Conservation (phyloP, 495 filamentous ascomycete genomes). For the Pyronema omphalodes region DNA sequence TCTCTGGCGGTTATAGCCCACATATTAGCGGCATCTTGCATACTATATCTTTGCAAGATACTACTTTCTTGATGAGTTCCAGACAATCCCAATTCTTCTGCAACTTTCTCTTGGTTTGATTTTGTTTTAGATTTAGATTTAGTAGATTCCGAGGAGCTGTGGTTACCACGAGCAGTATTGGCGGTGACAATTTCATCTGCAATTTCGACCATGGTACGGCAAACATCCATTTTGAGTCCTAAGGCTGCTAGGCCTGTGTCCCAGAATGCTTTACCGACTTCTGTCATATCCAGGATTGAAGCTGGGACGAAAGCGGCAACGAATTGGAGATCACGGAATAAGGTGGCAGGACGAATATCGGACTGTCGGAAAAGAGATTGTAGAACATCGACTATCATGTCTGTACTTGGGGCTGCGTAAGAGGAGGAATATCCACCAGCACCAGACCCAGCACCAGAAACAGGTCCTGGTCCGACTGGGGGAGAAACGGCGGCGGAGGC, state of each 20-base stretch:
- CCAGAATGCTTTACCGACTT: conserved; percentile 84
- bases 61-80: conserved; percentile 25
- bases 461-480: not conserved
- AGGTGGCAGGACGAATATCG: conserved; percentile 64
- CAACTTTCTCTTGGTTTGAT: conserved; percentile 23
- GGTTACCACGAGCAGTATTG: conserved; percentile 17
- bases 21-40: conserved; percentile 77
- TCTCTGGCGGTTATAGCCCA: conserved; percentile 92
- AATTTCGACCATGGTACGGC: conserved; percentile 73
- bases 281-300: conserved; percentile 62
- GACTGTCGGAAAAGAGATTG: conserved; percentile 60
- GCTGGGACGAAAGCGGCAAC: conserved; percentile 82
- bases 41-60: conserved; percentile 33
- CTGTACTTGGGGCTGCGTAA: conserved; percentile 37
- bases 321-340: conserved; percentile 90
- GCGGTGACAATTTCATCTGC: conserved; percentile 54
- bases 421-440: conserved; percentile 28
- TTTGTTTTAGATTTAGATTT: conserved; percentile 22
- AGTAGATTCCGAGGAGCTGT: too few species aligned
- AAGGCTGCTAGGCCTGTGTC: conserved; percentile 79
- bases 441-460: conserved; percentile 12
- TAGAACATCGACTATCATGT: conserved; percentile 61
- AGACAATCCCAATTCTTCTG: conserved; percentile 11
- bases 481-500: conserved; percentile 24
- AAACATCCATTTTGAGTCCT: conserved; percentile 74